These are phyloP conservation scores for Spinacia oleracea DNA, from an alignment of 179 eudicot species.

Conservation along the genomic window DNA sequence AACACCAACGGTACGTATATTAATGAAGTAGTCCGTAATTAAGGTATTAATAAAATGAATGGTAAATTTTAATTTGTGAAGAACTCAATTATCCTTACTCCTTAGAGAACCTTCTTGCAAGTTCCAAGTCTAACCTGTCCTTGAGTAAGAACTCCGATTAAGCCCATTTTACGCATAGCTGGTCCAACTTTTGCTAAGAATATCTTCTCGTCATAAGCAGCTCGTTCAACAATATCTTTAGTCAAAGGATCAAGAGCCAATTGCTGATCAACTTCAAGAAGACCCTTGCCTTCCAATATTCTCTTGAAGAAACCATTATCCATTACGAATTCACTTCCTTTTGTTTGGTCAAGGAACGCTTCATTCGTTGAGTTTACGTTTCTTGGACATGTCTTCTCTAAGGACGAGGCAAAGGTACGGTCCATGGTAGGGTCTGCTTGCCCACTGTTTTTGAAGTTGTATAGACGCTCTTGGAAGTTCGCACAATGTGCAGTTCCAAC, in stretches of 20 bases:
- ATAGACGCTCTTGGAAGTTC: conserved; percentile 26
- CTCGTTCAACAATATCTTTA: conserved; percentile 14
- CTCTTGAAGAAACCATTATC: conserved; percentile 36
- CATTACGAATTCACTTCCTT: conserved; percentile 18
- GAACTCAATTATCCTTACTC: neutral
- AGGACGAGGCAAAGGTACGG: neutral
- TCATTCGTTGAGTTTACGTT: neutral
- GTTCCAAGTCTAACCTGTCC: conserved; percentile 35
- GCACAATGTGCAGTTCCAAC: conserved; percentile 37
- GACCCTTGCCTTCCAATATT: conserved; percentile 22
- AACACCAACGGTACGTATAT: neutral
- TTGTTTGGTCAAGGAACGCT: conserved; percentile 29
- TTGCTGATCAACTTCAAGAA: conserved; percentile 31
- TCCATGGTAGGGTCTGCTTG: conserved; percentile 27
- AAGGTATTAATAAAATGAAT: conserved; percentile 9
- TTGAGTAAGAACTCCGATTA: conserved; percentile 23
- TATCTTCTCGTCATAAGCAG: conserved; percentile 12
- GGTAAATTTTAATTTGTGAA: neutral
- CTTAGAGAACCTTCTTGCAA: conserved; percentile 22
- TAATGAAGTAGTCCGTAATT: neutral
- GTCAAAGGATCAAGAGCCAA: conserved; percentile 28
- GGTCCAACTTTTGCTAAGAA: conserved; percentile 22
- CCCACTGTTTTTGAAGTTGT: conserved; percentile 16
- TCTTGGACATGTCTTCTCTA: conserved; percentile 25
- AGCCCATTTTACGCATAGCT: conserved; percentile 30